Percentiles rank a stretch among this genome's conserved stretches.
phyloP scores from a whole-genome alignment of 2,329 filamentous ascomycete species.

The Fusarium penzigii region DNA sequence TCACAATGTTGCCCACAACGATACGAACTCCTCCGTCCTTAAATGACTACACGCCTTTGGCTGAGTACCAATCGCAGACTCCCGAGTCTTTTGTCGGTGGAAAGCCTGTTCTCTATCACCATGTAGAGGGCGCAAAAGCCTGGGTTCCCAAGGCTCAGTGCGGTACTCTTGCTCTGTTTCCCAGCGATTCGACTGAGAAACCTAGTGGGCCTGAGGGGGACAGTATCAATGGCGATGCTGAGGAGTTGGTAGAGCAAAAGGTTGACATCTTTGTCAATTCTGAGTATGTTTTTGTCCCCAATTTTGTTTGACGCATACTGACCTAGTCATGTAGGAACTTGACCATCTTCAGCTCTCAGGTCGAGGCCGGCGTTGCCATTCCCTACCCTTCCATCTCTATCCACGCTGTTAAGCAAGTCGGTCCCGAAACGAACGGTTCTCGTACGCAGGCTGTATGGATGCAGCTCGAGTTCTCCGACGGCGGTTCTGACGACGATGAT shows the following conservation, averaged over 20 bases:
- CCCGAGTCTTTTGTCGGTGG: slow-evolving; percentile 71
- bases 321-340: slow-evolving; percentile 41
- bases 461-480: slow-evolving; percentile 65
- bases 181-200: slow-evolving; percentile 38
- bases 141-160: slow-evolving; percentile 57
- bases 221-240: slow-evolving; percentile 33
- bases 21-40: slow-evolving; percentile 58
- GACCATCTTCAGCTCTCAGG: slow-evolving; percentile 62
- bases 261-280: slow-evolving; percentile 62
- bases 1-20: slow-evolving; percentile 49
- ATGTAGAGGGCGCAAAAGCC: slow-evolving; percentile 57
- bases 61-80: slow-evolving; percentile 71
- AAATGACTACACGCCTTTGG: slow-evolving; percentile 63
- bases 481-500: slow-evolving; percentile 62
- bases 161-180: slow-evolving; percentile 56
- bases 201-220: slow-evolving; percentile 26
- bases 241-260: slow-evolving; percentile 44
- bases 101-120: slow-evolving; percentile 70
- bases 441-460: slow-evolving; percentile 60
- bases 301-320: slow-evolving; percentile 1
- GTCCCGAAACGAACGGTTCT: slow-evolving; percentile 37
- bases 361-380: slow-evolving; percentile 64
- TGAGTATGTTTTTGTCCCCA: slow-evolving; percentile 43
- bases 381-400: slow-evolving; percentile 75
- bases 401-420: slow-evolving; percentile 69